Conservation (phyloP, 768 basidiomycete species). For the Albatrellus ellisii region DNA sequence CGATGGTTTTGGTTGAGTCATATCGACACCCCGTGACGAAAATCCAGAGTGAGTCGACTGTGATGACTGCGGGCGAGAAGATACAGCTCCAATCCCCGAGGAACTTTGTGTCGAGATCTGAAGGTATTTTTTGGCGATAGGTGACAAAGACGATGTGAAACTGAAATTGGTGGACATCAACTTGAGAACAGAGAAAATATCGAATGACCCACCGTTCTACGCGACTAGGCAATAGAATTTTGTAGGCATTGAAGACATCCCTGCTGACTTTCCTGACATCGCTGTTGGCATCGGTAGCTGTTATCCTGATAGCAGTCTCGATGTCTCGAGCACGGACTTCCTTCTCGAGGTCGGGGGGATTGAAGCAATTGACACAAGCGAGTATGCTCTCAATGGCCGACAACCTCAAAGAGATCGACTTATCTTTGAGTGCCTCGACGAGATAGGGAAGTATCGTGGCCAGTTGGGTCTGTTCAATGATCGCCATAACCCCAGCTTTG, state of each 20-base stretch:
- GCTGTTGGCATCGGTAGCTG: conserved; percentile 61
- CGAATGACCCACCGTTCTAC: conserved; percentile 42
- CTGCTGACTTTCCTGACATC: conserved; percentile 61
- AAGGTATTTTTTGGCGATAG: conserved; percentile 37
- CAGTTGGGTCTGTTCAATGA: conserved; percentile 58
- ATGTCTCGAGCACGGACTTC: conserved; percentile 50
- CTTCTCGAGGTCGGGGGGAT: conserved; percentile 69
- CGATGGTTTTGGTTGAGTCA: conserved; percentile 2
- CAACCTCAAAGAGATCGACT: conserved; percentile 49
- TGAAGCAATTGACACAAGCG: conserved; percentile 57
- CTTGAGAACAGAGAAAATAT: conserved; percentile 6
- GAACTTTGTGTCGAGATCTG: conserved; percentile 3
- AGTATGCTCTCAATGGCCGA: conserved; percentile 54
- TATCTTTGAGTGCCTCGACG: conserved; percentile 48
- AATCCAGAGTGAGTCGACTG: conserved; percentile 4
- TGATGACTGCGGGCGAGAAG: conserved; percentile 10
- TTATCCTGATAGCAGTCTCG: conserved; percentile 52
- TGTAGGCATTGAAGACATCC: conserved; percentile 67
- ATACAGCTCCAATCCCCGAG: background rate
- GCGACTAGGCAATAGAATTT: conserved; percentile 50
- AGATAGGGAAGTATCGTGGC: conserved; percentile 51
- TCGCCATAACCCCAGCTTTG: conserved; percentile 38
- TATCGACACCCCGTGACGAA: conserved; percentile 5
- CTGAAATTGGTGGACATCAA: conserved; percentile 28
- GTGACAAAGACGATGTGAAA: conserved; percentile 61